These are phyloP conservation scores for Leavenworthia alabamica DNA, from an alignment of 345 rosid genomes.

Conservation along the genomic window DNA sequence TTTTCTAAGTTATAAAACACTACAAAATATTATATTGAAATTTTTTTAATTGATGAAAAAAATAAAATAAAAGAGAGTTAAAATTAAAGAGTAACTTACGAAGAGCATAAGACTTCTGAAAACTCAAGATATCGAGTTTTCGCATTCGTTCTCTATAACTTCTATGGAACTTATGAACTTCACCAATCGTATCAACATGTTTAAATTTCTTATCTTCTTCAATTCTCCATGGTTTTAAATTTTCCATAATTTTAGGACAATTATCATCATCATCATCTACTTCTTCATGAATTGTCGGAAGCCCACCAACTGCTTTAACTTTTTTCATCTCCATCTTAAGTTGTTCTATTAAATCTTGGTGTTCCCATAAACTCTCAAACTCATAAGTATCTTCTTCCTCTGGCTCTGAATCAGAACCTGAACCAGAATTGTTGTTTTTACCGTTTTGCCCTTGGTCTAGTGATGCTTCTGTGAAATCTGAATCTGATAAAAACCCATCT, in stretches of 20 bases:
- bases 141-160: slow-evolving; percentile 88
- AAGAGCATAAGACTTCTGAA: slow-evolving; percentile 85
- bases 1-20: slow-evolving; percentile 19
- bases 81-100: slow-evolving; percentile 43
- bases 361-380: slow-evolving; percentile 79
- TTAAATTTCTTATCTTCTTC: slow-evolving; percentile 55
- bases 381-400: slow-evolving; percentile 40
- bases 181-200: slow-evolving; percentile 56
- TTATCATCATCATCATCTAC: slow-evolving; percentile 65
- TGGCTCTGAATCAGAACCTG: slow-evolving; percentile 1
- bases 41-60: not conserved
- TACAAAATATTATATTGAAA: not conserved
- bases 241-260: slow-evolving; percentile 65
- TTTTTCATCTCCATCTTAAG: slow-evolving; percentile 84
- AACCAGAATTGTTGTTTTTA: slow-evolving; percentile 17
- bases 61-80: not conserved
- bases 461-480: slow-evolving; percentile 45
- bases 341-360: slow-evolving; percentile 89
- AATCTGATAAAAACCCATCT: slow-evolving; percentile 53
- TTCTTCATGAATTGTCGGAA: slow-evolving; percentile 72
- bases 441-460: slow-evolving; percentile 28
- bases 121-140: slow-evolving; percentile 82
- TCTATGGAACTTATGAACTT: slow-evolving; percentile 79
- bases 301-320: slow-evolving; percentile 76
- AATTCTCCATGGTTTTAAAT: slow-evolving; percentile 89